These are phyloP conservation scores for Recurvomyces mirabilis DNA, from an alignment of 495 filamentous ascomycete species.

Conservation along the genomic window DNA sequence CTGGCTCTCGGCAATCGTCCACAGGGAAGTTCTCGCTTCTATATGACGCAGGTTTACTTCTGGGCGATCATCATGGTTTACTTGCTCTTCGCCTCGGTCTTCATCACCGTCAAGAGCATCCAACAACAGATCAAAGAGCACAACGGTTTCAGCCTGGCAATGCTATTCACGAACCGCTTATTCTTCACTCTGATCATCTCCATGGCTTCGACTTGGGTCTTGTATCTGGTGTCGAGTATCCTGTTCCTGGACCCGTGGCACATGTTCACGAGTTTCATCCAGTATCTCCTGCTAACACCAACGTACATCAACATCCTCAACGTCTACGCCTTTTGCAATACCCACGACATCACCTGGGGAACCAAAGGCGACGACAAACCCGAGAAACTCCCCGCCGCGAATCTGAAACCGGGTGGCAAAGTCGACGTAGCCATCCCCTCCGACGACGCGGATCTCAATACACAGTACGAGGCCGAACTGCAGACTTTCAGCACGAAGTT, in stretches of 20 bases:
- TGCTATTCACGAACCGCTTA: conserved; percentile 72
- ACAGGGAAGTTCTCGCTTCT: conserved; percentile 83
- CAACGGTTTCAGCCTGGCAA: conserved; percentile 49
- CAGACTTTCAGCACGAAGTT: conserved; percentile 57
- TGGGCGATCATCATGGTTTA: conserved; percentile 95
- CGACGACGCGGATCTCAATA: conserved; percentile 77
- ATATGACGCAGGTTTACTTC: conserved; percentile 94
- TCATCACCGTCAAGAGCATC: conserved; percentile 83
- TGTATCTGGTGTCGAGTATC: conserved; percentile 86
- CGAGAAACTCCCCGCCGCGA: conserved; percentile 69
- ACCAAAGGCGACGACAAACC: conserved; percentile 90
- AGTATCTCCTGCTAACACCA: conserved; percentile 91
- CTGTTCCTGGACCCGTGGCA: conserved; percentile 99
- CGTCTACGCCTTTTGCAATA: conserved; percentile 97
- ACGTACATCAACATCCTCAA: conserved; percentile 96
- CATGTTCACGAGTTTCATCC: conserved; percentile 90
- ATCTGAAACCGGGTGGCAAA: conserved; percentile 79
- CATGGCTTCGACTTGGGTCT: conserved; percentile 78
- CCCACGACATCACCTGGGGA: conserved; percentile 94
- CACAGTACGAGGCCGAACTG: conserved; percentile 84
- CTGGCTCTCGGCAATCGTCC: conserved; percentile 90
- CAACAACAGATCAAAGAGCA: conserved; percentile 46
- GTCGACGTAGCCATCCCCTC: conserved; percentile 87
- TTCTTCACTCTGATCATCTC: conserved; percentile 94
- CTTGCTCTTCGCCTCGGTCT: conserved; percentile 86